Conservation (phyloP, 2,329 filamentous ascomycete genomes). For the Didymosphaeria variabile region DNA sequence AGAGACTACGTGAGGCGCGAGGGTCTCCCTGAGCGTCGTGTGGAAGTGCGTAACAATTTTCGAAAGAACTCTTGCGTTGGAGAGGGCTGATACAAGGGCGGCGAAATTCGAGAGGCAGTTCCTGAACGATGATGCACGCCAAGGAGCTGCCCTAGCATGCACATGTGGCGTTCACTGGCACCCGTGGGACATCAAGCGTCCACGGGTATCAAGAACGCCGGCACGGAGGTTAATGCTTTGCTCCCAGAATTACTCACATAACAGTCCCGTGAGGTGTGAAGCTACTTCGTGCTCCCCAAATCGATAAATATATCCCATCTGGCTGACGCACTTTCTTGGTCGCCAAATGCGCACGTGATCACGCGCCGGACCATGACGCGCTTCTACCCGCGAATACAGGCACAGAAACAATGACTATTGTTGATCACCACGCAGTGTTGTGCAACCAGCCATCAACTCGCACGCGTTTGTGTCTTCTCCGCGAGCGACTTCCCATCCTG, state of each 20-base stretch:
- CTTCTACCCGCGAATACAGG: too few species aligned
- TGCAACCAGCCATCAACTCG: too few species aligned
- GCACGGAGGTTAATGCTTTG: too few species aligned
- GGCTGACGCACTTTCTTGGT: not conserved
- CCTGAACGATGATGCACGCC: constrained; percentile 43
- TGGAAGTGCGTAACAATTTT: not conserved
- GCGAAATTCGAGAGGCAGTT: constrained; percentile 24
- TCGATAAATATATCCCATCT: not conserved
- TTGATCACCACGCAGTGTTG: too few species aligned
- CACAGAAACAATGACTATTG: too few species aligned
- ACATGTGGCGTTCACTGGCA: constrained; percentile 17
- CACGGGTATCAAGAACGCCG: too few species aligned
- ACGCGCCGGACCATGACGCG: not conserved
- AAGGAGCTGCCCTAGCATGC: constrained; percentile 31
- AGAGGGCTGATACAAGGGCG: not conserved
- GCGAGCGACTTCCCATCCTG: too few species aligned
- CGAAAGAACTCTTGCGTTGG: not conserved
- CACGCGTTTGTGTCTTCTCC: too few species aligned
- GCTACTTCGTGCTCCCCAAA: not conserved
- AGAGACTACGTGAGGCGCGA: not conserved
- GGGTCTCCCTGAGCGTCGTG: not conserved
- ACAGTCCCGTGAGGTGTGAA: too few species aligned
- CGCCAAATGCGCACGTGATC: not conserved
- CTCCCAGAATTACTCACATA: too few species aligned
- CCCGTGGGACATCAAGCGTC: not conserved